A percentile compares a stretch with the other conserved stretches of the same genome.
These are phyloP conservation scores for Lachnellula occidentalis DNA, from an alignment of 2,329 filamentous ascomycete species.

Conservation along the genomic window DNA sequence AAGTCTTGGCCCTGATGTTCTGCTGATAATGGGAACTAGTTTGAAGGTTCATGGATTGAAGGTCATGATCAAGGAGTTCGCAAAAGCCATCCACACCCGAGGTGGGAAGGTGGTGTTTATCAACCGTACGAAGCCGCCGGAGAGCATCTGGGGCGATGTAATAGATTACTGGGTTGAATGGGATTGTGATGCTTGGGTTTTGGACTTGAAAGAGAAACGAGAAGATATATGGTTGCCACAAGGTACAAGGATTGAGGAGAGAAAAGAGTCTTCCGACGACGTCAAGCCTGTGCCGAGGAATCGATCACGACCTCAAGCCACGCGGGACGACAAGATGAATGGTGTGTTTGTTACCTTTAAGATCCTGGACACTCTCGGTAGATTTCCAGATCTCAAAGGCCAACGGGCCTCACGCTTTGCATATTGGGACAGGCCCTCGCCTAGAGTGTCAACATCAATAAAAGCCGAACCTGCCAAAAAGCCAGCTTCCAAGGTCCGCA, in stretches of 20 bases:
- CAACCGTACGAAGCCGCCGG: constrained; percentile 66
- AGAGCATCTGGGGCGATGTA: constrained; percentile 66
- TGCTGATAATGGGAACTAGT: constrained; percentile 67
- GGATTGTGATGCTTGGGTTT: constrained; percentile 71
- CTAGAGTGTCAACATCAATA: constrained; percentile 1
- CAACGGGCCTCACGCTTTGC: constrained; percentile 9
- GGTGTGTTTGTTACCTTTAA: constrained; percentile 27
- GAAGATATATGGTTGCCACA: constrained; percentile 30
- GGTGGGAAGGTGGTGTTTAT: constrained; percentile 68
- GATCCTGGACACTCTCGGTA: constrained; percentile 25
- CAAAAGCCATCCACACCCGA: constrained; percentile 60
- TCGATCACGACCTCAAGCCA: constrained; percentile 17
- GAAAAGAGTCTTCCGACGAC: constrained; percentile 11
- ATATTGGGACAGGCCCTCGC: constrained; percentile 14
- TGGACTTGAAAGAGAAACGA: constrained; percentile 42
- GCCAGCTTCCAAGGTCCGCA: constrained; percentile 1
- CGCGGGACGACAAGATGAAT: constrained; percentile 27
- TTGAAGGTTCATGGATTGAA: constrained; percentile 67
- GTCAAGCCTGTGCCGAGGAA: constrained; percentile 7
- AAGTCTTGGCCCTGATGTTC: constrained; percentile 56
- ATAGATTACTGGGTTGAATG: constrained; percentile 71
- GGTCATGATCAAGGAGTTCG: constrained; percentile 64
- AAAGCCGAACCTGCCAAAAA: constrained; percentile 5
- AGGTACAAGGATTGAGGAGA: constrained; percentile 13
- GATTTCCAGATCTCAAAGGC: constrained; percentile 17